Percentiles rank a stretch among this genome's conserved stretches.
These are phyloP conservation scores for Crithidia thermophila DNA, from an alignment of 208 protist species.

Conservation along the genomic window DNA sequence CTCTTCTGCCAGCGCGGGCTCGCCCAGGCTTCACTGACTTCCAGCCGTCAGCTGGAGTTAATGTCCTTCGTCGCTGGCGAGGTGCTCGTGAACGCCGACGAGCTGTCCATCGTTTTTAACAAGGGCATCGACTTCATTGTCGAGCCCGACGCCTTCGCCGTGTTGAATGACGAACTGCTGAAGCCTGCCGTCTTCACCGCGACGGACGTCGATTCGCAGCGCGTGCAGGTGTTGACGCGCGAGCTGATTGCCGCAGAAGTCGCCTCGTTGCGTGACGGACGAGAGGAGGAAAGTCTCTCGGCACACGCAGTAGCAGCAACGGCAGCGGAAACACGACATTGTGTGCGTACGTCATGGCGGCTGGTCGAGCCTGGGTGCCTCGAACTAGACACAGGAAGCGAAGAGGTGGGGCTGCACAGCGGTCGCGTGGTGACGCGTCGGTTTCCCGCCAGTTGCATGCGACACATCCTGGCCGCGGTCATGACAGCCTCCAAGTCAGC, in stretches of 20 bases:
- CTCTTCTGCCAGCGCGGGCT: constrained; percentile 42
- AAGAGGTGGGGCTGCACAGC: background rate
- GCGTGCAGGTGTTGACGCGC: background rate
- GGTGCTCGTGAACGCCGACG: constrained; percentile 34
- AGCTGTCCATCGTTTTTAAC: constrained; percentile 40
- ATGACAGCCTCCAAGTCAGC: background rate
- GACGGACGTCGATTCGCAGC: background rate
- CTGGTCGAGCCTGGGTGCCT: too few species aligned
- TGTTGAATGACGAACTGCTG: constrained; percentile 55
- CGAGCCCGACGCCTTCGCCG: constrained; percentile 47
- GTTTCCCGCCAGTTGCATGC: constrained; percentile 13
- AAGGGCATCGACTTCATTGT: constrained; percentile 48
- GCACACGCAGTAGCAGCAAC: too few species aligned
- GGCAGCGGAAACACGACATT: too few species aligned
- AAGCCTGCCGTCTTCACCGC: constrained; percentile 31
- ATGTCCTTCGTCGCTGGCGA: constrained; percentile 52
- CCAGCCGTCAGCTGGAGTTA: constrained; percentile 33
- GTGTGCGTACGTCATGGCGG: too few species aligned
- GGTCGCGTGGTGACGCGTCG: background rate
- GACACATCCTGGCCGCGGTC: constrained; percentile 18
- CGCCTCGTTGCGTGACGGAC: too few species aligned
- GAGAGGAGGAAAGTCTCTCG: background rate
- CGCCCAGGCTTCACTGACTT: background rate
- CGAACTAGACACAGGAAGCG: too few species aligned
- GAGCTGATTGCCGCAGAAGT: constrained; percentile 10